Conservation (phyloP, 2,329 filamentous ascomycete genomes). For the Fusarium proliferatum region DNA sequence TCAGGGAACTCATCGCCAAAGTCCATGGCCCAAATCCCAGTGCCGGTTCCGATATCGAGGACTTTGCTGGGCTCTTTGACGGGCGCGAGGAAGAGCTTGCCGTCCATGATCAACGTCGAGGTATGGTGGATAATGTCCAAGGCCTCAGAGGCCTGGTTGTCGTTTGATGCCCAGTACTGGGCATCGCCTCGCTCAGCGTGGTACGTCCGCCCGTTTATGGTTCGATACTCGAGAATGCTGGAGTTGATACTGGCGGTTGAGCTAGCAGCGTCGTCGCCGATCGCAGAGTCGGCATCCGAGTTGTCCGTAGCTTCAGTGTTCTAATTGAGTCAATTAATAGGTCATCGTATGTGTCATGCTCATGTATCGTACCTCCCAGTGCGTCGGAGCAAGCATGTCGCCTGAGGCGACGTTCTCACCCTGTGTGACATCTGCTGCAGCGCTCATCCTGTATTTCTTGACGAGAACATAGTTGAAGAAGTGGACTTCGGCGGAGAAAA, state of each 20-base stretch:
- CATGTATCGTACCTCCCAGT: conserved; percentile 23
- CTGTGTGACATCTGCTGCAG: neutral
- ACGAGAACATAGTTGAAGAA: fast-evolving
- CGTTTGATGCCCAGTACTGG: conserved; percentile 37
- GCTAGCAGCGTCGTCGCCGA: conserved; percentile 21
- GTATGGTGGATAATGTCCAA: conserved; percentile 35
- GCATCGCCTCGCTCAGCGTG: conserved; percentile 36
- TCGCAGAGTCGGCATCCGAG: conserved; percentile 22
- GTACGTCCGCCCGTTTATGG: conserved; percentile 38
- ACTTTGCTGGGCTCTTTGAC: conserved; percentile 9
- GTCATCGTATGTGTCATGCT: no score
- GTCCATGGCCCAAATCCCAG: conserved; percentile 61
- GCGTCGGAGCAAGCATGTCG: conserved; percentile 30
- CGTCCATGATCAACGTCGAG: conserved; percentile 16
- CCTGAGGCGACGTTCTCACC: neutral
- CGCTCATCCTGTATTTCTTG: neutral
- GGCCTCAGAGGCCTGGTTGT: conserved; percentile 31
- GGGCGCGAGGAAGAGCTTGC: conserved; percentile 28
- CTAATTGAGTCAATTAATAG: neutral
- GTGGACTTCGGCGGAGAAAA: neutral
- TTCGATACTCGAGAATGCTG: conserved; percentile 34
- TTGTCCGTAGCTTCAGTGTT: neutral
- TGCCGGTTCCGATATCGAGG: conserved; percentile 33
- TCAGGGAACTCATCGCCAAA: conserved; percentile 57
- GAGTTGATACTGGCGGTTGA: conserved; percentile 35